A percentile compares a stretch with the other conserved stretches of the same genome.
phyloP scores from a whole-genome alignment of 495 filamentous ascomycete genomes.

The Hypoxylon rickii region DNA sequence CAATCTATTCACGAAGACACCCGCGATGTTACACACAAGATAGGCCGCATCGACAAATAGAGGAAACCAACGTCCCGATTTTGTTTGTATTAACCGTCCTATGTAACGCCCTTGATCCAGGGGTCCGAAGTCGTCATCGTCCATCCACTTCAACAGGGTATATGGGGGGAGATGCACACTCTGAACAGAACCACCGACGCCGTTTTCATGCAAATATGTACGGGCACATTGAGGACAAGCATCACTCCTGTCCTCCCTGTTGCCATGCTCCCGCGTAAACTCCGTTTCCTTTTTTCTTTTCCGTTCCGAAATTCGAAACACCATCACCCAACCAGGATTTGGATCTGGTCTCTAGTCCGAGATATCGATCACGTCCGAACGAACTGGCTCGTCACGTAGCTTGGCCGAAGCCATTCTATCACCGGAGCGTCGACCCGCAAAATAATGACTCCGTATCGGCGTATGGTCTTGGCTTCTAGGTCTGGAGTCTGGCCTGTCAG shows the following conservation, averaged over 20 bases:
- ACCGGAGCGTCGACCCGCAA: constrained; percentile 16
- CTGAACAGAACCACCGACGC: constrained; percentile 17
- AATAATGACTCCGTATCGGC: constrained; percentile 12
- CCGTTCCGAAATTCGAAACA: neutral
- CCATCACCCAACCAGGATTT: neutral
- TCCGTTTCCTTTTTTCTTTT: neutral
- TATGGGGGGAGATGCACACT: constrained; percentile 18
- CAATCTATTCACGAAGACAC: too few relatives aligned
- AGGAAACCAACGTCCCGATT: neutral
- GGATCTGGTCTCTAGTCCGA: constrained; percentile 15
- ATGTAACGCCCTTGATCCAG: constrained; percentile 9
- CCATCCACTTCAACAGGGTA: constrained; percentile 20
- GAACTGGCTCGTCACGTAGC: constrained; percentile 12
- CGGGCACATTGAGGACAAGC: constrained; percentile 3
- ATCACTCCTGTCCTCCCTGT: neutral
- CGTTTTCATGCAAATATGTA: constrained; percentile 28
- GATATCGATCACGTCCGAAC: constrained; percentile 13
- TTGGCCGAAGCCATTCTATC: constrained; percentile 24
- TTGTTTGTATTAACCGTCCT: constrained; percentile 1
- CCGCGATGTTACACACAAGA: too few relatives aligned
- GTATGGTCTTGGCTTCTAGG: constrained; percentile 1
- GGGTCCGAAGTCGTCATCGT: neutral
- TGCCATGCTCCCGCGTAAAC: constrained; percentile 1
- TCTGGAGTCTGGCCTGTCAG: neutral
- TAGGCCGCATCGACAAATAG: too few relatives aligned